Evolutionary conservation across 164 flowering plant species (phyloP), one percentile per base, ranked within the genome.

Genomic region (Vitis labrusca): DNA sequence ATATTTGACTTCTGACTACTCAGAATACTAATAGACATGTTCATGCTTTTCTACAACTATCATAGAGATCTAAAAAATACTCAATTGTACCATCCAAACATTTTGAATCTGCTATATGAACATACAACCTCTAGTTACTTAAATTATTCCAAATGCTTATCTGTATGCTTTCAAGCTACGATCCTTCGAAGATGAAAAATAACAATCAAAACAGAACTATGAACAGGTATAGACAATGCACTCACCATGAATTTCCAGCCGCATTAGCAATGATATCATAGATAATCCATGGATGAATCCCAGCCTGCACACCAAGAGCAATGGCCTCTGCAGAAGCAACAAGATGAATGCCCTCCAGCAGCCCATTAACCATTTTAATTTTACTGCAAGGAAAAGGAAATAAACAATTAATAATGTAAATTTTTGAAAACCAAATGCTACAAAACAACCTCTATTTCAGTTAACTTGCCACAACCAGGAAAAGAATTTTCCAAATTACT

Each of bases 181-280:
- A 37, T 58, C 16, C 29, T 54, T 55, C 9, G 13, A 23, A 65
- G 2, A 54, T 15, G 19, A 29, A 52, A 27, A 15, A 65, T 4
- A 49, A 57, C 16, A 10, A 68, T 2, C 47, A 68, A 5, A 8
- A 5, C 44, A 19, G 16, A n/a, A 10, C 11, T 48, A 50, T 69
- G 58, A 53, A 53, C 27, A 16, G 12, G 14, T 19, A 51, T 56
- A 64, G 29, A 9, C 57, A 70, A 10, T 62, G 27, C 30, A 78
- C 66, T 78, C 67, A 96, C 99, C 98, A 87, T 78, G 99, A 96
- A 74, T 82, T 93, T 80, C 99, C 99, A 73, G 99, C 99, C 70
- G 99, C 97, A 86, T 93, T 91, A 11, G 99, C 90, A 68, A 96
- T 87, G 70, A 96, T 93, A 68, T 96, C 88, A 74, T 96, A 88